Conservation (phyloP, 306 rosid species). For the Prosopis cineraria region DNA sequence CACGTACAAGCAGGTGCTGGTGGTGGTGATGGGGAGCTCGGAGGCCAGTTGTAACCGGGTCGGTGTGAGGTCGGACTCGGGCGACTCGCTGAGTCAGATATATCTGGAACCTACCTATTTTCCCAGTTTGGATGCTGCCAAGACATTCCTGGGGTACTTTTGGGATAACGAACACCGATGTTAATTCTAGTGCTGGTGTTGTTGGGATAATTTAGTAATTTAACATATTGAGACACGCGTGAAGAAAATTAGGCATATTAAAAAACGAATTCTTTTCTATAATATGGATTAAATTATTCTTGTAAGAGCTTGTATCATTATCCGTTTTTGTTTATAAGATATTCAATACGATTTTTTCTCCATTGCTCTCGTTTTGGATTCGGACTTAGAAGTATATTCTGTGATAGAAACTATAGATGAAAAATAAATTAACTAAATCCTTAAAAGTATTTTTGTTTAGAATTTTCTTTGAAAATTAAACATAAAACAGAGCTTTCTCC, state of each 20-base stretch:
- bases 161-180: constrained; percentile 33
- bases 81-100: constrained; percentile 68
- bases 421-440: no score
- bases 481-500: no score
- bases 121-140: constrained; percentile 94
- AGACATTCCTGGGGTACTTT: constrained; percentile 71
- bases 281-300: neutral
- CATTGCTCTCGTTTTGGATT: neutral
- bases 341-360: neutral
- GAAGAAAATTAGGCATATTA: neutral
- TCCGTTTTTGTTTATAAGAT: neutral
- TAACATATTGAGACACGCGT: neutral
- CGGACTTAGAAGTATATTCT: no score
- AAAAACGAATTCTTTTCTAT: neutral
- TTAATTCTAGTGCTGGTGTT: neutral
- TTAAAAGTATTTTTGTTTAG: no score
- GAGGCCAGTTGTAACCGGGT: constrained; percentile 62
- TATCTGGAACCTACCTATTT: constrained; percentile 81
- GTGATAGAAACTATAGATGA: no score
- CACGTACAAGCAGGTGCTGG: constrained; percentile 74
- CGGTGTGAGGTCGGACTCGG: constrained; percentile 42
- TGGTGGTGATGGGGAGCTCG: constrained; percentile 73
- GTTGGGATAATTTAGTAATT: neutral
- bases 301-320: neutral
- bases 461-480: no score